These are phyloP conservation scores for Aphanoascus verrucosus DNA, from an alignment of 2,329 filamentous ascomycete genomes.

Conservation along the genomic window DNA sequence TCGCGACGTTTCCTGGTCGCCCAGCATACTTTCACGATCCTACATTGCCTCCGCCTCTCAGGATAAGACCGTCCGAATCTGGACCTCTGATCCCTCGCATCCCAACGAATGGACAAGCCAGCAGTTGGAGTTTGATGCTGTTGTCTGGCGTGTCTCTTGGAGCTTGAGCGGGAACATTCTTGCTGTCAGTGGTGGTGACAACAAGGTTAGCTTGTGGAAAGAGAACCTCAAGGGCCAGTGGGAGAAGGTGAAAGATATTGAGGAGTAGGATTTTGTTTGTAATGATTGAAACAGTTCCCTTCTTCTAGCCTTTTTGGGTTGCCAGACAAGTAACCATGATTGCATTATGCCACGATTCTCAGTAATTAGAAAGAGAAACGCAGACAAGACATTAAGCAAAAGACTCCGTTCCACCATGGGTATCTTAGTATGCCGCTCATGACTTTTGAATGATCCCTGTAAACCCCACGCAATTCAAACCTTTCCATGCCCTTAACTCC, in stretches of 20 bases:
- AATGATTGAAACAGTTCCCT: neutral
- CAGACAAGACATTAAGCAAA: too few species aligned
- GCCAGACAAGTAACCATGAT: too few species aligned
- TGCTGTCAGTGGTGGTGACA: constrained; percentile 86
- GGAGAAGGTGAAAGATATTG: constrained; percentile 95
- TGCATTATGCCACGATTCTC: too few species aligned
- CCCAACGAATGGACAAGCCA: constrained; percentile 73
- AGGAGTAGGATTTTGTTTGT: constrained; percentile 53
- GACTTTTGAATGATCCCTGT: too few species aligned
- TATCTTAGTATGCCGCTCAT: too few species aligned
- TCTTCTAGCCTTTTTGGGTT: neutral
- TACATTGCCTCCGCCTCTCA: constrained; percentile 95
- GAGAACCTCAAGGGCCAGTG: constrained; percentile 93
- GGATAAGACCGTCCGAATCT: constrained; percentile 95
- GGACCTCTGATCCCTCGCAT: constrained; percentile 64
- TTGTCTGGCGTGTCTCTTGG: constrained; percentile 96
- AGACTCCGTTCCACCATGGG: too few species aligned
- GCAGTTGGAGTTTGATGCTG: constrained; percentile 73
- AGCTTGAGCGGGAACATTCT: constrained; percentile 93
- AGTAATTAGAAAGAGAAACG: too few species aligned
- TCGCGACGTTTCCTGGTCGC: constrained; percentile 92
- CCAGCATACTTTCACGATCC: constrained; percentile 84
- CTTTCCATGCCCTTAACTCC: neutral
- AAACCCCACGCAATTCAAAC: too few species aligned
- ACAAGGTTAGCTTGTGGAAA: constrained; percentile 97